Base-by-base conservation (phyloP, 768 basidiomycete species). In the Flagelloscypha sp. region DNA sequence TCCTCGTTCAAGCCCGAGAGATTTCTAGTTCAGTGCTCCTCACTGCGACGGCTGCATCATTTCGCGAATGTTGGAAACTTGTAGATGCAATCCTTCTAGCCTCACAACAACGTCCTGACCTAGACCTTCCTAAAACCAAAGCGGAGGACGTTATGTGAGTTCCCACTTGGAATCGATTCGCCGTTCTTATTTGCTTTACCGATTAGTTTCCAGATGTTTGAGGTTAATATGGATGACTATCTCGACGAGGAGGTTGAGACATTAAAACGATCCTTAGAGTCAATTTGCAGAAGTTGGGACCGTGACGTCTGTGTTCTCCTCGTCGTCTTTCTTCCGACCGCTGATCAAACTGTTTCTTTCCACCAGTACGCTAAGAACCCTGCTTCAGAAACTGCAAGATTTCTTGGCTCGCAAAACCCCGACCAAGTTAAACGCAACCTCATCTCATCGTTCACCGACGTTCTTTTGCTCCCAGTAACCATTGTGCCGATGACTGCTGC, bases 171-270 rank as follows among this genome's bases (percentile, higher is more conserved):
- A 28, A 17, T 45, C 51, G 31, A 43, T 48, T 28, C 8, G 37
- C 19, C 30, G 37, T 24, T 13, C 33, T 40, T 35, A 32, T 45
- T 36, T 40, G 27, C 31, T 42, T 7, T 37, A n/a, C n/a, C n/a
- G n/a, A n/a, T 16, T 47, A 93, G 90, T 9, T 94, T 88, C 55
- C 74, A 71, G 30, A 95, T 97, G 89, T 98, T 97, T 47, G 93
- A 98, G 56, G 65, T 72, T 7, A 85, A 93, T 54, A 95, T 98
- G 88, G 93, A 95, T 52, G 93, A 97, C 50, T 98, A 98, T 49
- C 79, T 98, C 2, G 84, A 90, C 41, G 90, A 97, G 51, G 94
- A 99, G 55, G 71, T 83, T 5, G 93, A 95, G 38, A 72, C 70
- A 40, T 68, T 88, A 33, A 89, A 89, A 48, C 69, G 67, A 4